These are phyloP conservation scores for Lichtheimia corymbifera DNA, from an alignment of 371 early-diverging fungal species.

Conservation along the genomic window DNA sequence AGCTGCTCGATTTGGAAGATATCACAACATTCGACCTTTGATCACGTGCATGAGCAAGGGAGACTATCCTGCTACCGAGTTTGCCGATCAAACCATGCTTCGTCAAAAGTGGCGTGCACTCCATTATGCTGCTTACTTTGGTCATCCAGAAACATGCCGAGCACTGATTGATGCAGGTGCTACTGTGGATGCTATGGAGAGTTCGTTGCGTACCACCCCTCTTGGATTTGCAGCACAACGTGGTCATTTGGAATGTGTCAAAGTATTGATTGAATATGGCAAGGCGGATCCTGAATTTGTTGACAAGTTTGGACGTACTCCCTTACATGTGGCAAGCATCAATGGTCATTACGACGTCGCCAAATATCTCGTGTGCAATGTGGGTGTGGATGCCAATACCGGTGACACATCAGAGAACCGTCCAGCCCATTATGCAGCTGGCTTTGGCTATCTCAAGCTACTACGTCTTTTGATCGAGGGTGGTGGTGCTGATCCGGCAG, in stretches of 20 bases:
- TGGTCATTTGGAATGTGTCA: slow-evolving; percentile 52
- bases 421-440: slow-evolving; percentile 60
- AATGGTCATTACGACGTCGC: slow-evolving; percentile 50
- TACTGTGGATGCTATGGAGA: slow-evolving; percentile 41
- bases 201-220: slow-evolving; percentile 46
- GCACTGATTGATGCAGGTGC: slow-evolving; percentile 50
- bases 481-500: slow-evolving; percentile 46
- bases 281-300: slow-evolving; percentile 39
- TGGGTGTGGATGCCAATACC: slow-evolving; percentile 51
- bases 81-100: slow-evolving; percentile 44
- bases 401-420: slow-evolving; percentile 54
- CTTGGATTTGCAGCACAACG: slow-evolving; percentile 48
- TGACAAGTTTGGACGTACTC: slow-evolving; percentile 51
- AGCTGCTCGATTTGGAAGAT: slow-evolving; percentile 57
- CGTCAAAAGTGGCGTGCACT: slow-evolving; percentile 48
- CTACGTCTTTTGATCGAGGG: slow-evolving; percentile 45
- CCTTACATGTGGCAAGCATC: slow-evolving; percentile 54
- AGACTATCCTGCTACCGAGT: slow-evolving; percentile 19
- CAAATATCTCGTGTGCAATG: slow-evolving; percentile 30
- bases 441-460: slow-evolving; percentile 50
- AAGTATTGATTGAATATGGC: slow-evolving; percentile 47
- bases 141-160: slow-evolving; percentile 47
- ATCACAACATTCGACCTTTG: slow-evolving; percentile 37
- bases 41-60: slow-evolving; percentile 30
- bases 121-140: slow-evolving; percentile 61